Conservation (phyloP, 176 grass and related monocot genomes). For the Microstegium vimineum region DNA sequence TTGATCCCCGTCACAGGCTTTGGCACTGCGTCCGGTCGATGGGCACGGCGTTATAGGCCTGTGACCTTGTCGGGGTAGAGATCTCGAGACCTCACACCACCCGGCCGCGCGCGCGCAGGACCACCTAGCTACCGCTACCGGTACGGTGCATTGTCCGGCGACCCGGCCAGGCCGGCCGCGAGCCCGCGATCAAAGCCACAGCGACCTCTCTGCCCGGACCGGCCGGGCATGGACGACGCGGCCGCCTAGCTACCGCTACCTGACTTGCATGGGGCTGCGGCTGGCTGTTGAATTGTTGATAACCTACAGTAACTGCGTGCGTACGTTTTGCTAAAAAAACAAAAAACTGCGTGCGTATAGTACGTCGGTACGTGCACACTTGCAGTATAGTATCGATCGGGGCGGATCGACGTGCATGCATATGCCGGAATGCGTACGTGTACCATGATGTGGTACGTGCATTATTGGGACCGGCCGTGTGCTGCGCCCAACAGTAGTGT, state of each 20-base stretch:
- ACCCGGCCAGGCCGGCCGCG: too few relatives aligned
- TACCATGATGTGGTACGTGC: too few relatives aligned
- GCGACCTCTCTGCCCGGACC: neutral
- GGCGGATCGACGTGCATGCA: neutral
- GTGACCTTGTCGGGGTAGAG: slow-evolving; percentile 49
- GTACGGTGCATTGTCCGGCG: too few relatives aligned
- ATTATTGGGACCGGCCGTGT: too few relatives aligned
- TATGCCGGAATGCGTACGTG: too few relatives aligned
- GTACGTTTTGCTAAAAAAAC: too few relatives aligned
- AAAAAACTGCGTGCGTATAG: too few relatives aligned
- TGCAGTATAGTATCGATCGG: too few relatives aligned
- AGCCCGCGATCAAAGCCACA: neutral
- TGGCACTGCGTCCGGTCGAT: slow-evolving; percentile 18
- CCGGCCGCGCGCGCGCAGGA: neutral
- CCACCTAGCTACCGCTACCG: neutral
- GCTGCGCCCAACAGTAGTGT: too few relatives aligned
- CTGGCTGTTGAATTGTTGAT: neutral
- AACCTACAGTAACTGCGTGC: neutral
- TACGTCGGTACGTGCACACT: too few relatives aligned
- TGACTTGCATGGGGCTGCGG: neutral
- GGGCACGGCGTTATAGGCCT: slow-evolving; percentile 54
- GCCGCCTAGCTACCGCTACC: neutral
- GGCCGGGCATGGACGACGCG: neutral
- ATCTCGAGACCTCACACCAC: slow-evolving; percentile 13
- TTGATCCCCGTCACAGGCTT: slow-evolving; percentile 54